These are phyloP conservation scores for Quercus bicolor DNA, from an alignment of 306 rosid species.

Conservation along the genomic window DNA sequence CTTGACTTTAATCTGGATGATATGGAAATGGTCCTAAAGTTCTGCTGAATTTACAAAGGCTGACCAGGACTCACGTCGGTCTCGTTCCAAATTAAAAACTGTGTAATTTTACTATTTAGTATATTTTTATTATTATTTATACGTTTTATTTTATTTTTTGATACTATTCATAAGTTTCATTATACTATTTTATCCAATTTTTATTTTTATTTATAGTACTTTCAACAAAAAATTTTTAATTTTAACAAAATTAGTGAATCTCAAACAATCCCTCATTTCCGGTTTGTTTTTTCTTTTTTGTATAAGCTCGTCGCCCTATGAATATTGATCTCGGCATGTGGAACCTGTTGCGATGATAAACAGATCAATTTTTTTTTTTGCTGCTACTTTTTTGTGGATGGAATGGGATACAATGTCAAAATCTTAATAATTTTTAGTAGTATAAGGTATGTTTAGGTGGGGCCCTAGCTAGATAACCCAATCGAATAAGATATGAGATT, in stretches of 20 bases:
- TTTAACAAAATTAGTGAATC: fast-evolving
- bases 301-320: too few species aligned
- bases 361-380: not conserved
- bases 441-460: too few species aligned
- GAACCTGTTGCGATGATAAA: not conserved
- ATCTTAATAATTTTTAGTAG: too few species aligned
- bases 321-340: not conserved
- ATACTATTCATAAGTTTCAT: fast-evolving
- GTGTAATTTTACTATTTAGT: too few species aligned
- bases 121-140: too few species aligned
- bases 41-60: not conserved
- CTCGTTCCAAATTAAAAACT: too few species aligned
- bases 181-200: fast-evolving
- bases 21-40: not conserved
- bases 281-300: too few species aligned
- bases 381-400: not conserved
- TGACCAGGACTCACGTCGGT: too few species aligned
- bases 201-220: fast-evolving
- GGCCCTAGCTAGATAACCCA: too few species aligned
- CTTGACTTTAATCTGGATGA: not conserved
- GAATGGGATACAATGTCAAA: too few species aligned
- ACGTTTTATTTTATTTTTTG: fast-evolving
- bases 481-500: too few species aligned
- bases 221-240: fast-evolving
- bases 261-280: too few species aligned